A percentile compares a stretch with the other conserved stretches of the same genome.
Conservation (phyloP, 495 filamentous ascomycete genomes). For the Daldinia decipiens region DNA sequence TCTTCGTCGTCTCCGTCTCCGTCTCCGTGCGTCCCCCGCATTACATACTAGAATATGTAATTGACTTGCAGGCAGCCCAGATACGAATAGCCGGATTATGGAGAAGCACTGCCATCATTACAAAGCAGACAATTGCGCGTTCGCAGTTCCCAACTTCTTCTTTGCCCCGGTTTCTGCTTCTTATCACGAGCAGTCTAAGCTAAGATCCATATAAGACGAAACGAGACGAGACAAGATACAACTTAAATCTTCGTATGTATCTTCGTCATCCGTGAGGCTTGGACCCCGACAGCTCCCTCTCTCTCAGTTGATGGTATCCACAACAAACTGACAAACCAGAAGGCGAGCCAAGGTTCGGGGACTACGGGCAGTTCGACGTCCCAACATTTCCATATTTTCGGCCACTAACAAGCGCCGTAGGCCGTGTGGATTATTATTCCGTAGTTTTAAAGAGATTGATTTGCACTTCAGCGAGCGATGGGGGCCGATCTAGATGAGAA, state of each 20-base stretch:
- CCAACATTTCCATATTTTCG: conserved; percentile 13
- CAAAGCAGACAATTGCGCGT: conserved; percentile 9
- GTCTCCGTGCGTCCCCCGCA: conserved; percentile 23
- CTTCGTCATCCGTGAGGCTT: conserved; percentile 40
- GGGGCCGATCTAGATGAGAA: conserved; percentile 25
- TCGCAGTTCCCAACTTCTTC: neutral
- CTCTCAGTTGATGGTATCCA: neutral
- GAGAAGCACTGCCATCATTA: conserved; percentile 3
- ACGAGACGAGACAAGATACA: conserved; percentile 2
- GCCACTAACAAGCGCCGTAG: conserved; percentile 22
- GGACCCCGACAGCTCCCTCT: conserved; percentile 16
- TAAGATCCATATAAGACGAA: neutral
- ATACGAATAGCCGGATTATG: neutral
- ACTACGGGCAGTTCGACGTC: conserved; percentile 14
- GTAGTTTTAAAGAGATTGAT: conserved; percentile 15
- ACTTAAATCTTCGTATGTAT: conserved; percentile 4
- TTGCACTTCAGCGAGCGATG: conserved; percentile 3
- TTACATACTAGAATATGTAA: conserved; percentile 1
- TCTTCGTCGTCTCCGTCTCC: conserved; percentile 30
- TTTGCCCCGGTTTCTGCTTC: neutral
- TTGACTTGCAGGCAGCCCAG: conserved; percentile 5
- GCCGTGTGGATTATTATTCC: conserved; percentile 28
- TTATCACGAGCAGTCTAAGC: neutral
- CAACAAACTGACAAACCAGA: conserved; percentile 8
- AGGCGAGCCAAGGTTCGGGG: conserved; percentile 33